phyloP scores from a whole-genome alignment of 1,139 yeast genomes.

The Suhomyces ambrosiae region DNA sequence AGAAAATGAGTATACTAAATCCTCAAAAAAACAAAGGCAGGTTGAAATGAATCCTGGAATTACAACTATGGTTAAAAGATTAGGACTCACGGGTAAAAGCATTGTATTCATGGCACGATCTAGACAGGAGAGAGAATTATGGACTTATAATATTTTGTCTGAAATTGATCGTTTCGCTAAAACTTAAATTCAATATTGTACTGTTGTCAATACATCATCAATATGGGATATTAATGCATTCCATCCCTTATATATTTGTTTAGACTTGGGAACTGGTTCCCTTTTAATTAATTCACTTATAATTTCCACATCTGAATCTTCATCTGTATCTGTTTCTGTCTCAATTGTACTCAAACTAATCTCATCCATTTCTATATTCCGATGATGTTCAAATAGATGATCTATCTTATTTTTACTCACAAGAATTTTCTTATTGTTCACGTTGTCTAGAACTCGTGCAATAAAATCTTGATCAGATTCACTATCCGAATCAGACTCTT shows the following conservation, averaged over 20 bases:
- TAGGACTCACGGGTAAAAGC: slow-evolving; percentile 70
- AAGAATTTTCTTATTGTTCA: background rate
- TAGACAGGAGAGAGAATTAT: slow-evolving; percentile 76
- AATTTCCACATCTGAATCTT: slow-evolving; percentile 13
- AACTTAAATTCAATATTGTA: slow-evolving; percentile 1
- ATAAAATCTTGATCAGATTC: slow-evolving; percentile 6
- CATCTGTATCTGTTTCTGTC: slow-evolving; percentile 5
- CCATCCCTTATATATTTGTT: slow-evolving; percentile 15
- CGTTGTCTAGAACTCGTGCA: background rate
- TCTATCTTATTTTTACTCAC: slow-evolving; percentile 5
- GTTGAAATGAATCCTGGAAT: slow-evolving; percentile 42
- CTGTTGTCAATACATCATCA: slow-evolving; percentile 18
- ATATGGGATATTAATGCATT: slow-evolving; percentile 20
- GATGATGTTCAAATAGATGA: slow-evolving; percentile 1
- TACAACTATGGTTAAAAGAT: slow-evolving; percentile 46
- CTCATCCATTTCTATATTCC: background rate
- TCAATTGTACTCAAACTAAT: background rate
- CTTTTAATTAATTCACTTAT: slow-evolving; percentile 3
- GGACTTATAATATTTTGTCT: slow-evolving; percentile 68
- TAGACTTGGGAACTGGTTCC: background rate
- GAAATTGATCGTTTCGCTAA: slow-evolving; percentile 61
- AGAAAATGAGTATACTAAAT: background rate
- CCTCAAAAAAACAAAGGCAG: background rate
- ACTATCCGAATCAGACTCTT: background rate
- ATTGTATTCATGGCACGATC: slow-evolving; percentile 81